A percentile compares a stretch with the other conserved stretches of the same genome.
Conservation (phyloP, 169 alveolate genomes). For the Cryptosporidium andersoni region DNA sequence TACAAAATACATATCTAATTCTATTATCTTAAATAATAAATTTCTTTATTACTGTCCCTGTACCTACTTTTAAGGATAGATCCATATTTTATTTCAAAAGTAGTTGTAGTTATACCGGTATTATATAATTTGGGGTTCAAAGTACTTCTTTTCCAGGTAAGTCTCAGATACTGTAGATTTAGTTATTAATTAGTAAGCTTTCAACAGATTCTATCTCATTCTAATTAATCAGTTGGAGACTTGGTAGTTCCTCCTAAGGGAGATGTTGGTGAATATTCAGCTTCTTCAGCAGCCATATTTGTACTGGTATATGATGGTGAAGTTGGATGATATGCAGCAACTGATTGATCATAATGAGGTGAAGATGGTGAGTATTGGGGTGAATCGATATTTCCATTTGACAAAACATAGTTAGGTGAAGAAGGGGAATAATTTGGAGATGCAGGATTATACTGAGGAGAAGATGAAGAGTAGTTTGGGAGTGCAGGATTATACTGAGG, state of each 20-base stretch:
- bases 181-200: background rate
- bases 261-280: constrained; percentile 65
- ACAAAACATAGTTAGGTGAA: constrained; percentile 53
- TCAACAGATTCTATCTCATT: background rate
- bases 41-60: too few relatives aligned
- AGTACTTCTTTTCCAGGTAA: too few relatives aligned
- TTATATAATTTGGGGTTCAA: too few relatives aligned
- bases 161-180: too few relatives aligned
- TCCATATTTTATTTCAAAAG: too few relatives aligned
- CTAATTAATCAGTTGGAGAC: background rate
- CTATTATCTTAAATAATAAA: too few relatives aligned
- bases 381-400: constrained; percentile 69
- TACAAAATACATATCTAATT: too few relatives aligned
- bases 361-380: constrained; percentile 83
- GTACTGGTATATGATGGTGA: constrained; percentile 70
- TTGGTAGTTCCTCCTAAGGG: constrained; percentile 20
- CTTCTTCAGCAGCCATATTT: constrained; percentile 31
- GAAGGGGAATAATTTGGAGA: constrained; percentile 87
- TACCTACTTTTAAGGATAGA: too few relatives aligned
- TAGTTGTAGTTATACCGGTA: too few relatives aligned
- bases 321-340: constrained; percentile 84
- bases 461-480: constrained; percentile 60
- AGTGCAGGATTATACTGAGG: constrained; percentile 78
- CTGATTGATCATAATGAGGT: constrained; percentile 86
- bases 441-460: constrained; percentile 33